Base-by-base conservation (phyloP, 306 rosid species). In the Cajanus cajan region DNA sequence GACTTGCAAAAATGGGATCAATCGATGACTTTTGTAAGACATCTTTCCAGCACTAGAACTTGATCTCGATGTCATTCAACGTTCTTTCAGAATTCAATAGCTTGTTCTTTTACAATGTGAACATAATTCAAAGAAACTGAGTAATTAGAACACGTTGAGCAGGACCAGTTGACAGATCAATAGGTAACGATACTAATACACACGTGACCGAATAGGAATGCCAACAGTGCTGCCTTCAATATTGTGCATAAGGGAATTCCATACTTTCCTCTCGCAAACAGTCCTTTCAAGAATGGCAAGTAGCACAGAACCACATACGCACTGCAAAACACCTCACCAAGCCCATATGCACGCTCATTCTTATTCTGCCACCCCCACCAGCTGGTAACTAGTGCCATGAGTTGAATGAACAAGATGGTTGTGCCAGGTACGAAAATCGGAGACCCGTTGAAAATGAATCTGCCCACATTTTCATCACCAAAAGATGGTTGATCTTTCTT, bases 181-280 rank as follows among this genome's bases (percentile, higher is more conserved):
- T 43, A 8, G 4, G 21, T 1, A 44, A 34, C 2, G 15, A 4
- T 21, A 6, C 47, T 34, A 45, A 37, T 61, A 7, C 88, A 81
- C 0, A 79, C 41, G 43, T 59, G 18, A 43, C 89, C 78, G 73
- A 89, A 92, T 2, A 85, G 2, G 4, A 83, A 55, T 19, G 89
- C 87, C 33, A 90, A 16, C 54, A 64, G 70, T 4, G 57, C 39
- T 28, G 93, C 83, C 80, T 84, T 92, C n/a, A 15, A 73, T 44
- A 88, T 40, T 66, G 88, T 88, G 10, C 90, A 37, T 8, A 71
- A 18, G 0, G 96, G 98, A 68, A 92, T 77, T n/a, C 96, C 98
- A 79, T 85, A 83, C 13, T 69, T 83, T 68, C 91, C 94, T 64
- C 71, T 87, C 8, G 70, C 47, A 44, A 88, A 88, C 28, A 94